Evolutionary conservation across 345 rosid species (phyloP), one percentile per base, ranked within the genome.

Genomic region (Hirschfeldia incana): DNA sequence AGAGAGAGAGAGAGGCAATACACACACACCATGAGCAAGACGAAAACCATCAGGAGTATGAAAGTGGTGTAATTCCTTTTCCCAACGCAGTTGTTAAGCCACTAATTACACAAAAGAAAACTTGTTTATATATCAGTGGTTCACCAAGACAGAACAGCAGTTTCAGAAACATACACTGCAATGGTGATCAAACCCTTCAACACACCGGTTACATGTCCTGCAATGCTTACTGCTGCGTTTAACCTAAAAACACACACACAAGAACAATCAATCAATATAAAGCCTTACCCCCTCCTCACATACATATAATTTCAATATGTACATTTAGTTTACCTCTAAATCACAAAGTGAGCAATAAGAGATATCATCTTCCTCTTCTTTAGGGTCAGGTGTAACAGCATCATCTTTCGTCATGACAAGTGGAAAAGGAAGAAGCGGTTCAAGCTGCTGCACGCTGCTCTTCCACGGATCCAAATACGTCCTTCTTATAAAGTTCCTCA

Each of bases 111-210:
- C 37, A 28, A 63, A 42, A 37, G 28, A 65, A 15, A 60, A 2
- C 39, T 34, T 53, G 10, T 10, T 9, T 1, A 70, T 16, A 59
- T 17, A 55, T 55, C 61, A 57, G 12, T 15, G 30, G 28, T 3
- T 63, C 21, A 21, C 6, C 70, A 70, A 51, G 6, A 15, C 34
- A 39, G n/a, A 21, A 32, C 29, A 69, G 2, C 8, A 73, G 62
- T 7, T 42, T 39, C 16, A 39, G 46, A 39, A 42, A 42, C 49
- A 42, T 86, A 92, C 98, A 85, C 98, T 86, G 88, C 98, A 95
- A 82, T 95, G 99, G 79, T 95, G 99, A 83, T 95, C 99, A 82
- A 95, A 95, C 72, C 99, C 98, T 83, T 95, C 99, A 37, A 91
- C 97, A 83, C 98, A 95, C 4, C 98, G 83, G 84, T 93, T 89